Percentiles rank a stretch among this genome's conserved stretches.
Evolutionary conservation across 2,329 filamentous ascomycete genomes (phyloP).

Genomic region (Corynespora cassiicola): DNA sequence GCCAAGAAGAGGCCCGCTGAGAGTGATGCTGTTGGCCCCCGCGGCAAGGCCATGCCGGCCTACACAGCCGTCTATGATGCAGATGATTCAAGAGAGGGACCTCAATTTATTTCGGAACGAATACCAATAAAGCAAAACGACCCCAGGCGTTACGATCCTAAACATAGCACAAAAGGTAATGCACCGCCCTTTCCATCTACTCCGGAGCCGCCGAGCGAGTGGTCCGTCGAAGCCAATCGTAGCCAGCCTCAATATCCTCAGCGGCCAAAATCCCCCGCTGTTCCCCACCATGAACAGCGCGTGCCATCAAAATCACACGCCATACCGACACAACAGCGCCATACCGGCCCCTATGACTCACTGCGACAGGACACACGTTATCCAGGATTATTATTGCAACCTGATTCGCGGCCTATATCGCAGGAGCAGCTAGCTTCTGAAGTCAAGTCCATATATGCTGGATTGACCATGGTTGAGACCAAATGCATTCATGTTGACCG

Average conservation of each 20-base stretch:
- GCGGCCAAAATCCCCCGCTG: constrained; percentile 14
- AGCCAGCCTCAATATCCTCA: constrained; percentile 21
- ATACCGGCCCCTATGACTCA: constrained; percentile 42
- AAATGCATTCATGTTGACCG: constrained; percentile 87
- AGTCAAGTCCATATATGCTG: constrained; percentile 83
- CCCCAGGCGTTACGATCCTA: constrained; percentile 28
- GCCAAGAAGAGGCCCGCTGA: constrained; percentile 39
- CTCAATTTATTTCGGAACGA: constrained; percentile 21
- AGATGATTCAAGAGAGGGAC: constrained; percentile 31
- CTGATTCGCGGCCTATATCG: constrained; percentile 72
- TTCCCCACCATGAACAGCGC: constrained; percentile 18
- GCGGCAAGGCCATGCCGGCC: constrained; percentile 30
- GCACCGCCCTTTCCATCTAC: constrained; percentile 24
- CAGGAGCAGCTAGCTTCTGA: constrained; percentile 82
- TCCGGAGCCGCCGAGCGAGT: constrained; percentile 30
- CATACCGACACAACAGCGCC: constrained; percentile 21
- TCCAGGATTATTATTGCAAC: constrained; percentile 59
- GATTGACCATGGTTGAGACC: constrained; percentile 83
- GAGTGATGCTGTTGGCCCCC: constrained; percentile 27
- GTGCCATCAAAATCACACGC: constrained; percentile 14
- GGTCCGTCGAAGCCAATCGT: constrained; percentile 28
- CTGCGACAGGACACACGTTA: constrained; percentile 38
- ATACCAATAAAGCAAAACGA: constrained; percentile 23
- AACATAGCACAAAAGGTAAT: constrained; percentile 17
- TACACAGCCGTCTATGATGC: constrained; percentile 29